These are phyloP conservation scores for Septoria petroselini DNA, from an alignment of 2,329 filamentous ascomycete genomes.

Conservation along the genomic window DNA sequence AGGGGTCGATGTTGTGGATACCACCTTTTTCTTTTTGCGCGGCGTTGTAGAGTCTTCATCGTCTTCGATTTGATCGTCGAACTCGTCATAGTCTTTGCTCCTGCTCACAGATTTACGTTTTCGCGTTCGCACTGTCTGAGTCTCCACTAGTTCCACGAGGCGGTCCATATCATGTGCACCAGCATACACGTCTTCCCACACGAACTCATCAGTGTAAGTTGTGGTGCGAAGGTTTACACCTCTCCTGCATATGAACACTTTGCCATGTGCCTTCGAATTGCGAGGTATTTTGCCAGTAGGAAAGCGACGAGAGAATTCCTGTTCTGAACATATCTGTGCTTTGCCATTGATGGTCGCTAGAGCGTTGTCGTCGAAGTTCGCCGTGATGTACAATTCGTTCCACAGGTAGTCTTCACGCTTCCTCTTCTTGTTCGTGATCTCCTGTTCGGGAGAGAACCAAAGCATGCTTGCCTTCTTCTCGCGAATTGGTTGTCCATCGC, in stretches of 20 bases:
- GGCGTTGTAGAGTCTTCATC: constrained; percentile 44
- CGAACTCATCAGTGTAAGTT: constrained; percentile 86
- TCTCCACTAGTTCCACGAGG: constrained; percentile 65
- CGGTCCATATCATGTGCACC: constrained; percentile 64
- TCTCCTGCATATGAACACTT: constrained; percentile 83
- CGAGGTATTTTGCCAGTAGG: constrained; percentile 73
- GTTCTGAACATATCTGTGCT: constrained; percentile 72
- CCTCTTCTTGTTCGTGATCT: constrained; percentile 80
- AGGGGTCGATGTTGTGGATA: constrained; percentile 44
- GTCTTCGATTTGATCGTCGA: constrained; percentile 45
- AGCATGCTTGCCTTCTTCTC: constrained; percentile 81
- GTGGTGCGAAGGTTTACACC: constrained; percentile 86
- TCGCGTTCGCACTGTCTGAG: constrained; percentile 68
- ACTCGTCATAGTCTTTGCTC: constrained; percentile 44
- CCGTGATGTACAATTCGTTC: constrained; percentile 90
- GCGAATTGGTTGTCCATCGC: constrained; percentile 46
- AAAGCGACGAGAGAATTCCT: constrained; percentile 64
- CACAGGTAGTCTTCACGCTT: constrained; percentile 73
- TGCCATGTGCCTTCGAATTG: constrained; percentile 70
- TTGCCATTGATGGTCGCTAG: constrained; percentile 87
- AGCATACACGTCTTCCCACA: constrained; percentile 81
- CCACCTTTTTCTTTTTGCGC: constrained; percentile 50
- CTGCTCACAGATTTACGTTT: constrained; percentile 44
- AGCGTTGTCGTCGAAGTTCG: constrained; percentile 82
- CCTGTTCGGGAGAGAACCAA: constrained; percentile 92